These are phyloP conservation scores for Schoenoplectus triqueter DNA, from an alignment of 202 grass and related monocot species.

Conservation along the genomic window DNA sequence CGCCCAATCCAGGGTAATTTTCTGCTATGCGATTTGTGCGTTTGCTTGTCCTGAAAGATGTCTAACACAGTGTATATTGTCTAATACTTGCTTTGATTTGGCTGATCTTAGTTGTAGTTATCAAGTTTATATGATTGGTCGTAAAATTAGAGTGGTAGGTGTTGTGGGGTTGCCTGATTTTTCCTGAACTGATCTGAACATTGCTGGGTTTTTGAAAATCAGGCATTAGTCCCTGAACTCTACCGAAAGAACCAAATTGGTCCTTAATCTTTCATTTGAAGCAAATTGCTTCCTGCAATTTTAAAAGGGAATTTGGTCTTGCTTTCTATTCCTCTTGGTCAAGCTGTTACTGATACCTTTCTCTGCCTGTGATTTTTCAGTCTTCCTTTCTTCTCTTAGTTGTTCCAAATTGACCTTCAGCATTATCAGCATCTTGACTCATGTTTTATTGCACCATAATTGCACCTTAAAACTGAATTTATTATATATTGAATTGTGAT, in stretches of 20 bases:
- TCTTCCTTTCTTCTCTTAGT: not conserved
- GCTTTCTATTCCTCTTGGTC: not conserved
- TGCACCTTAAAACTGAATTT: conserved; percentile 17
- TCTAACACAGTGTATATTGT: not conserved
- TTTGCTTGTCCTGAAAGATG: not conserved
- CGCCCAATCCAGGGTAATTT: not conserved
- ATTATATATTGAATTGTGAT: not conserved
- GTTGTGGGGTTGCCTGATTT: not conserved
- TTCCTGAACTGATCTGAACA: not conserved
- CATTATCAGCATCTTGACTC: not conserved
- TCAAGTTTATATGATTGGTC: not conserved
- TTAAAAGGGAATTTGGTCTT: not conserved
- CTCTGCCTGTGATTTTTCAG: not conserved
- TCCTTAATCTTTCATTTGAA: not conserved
- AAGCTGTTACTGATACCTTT: not conserved
- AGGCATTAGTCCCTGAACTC: not conserved
- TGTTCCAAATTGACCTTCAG: not conserved
- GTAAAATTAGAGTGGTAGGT: not conserved
- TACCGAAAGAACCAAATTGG: not conserved
- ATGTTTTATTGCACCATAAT: not conserved
- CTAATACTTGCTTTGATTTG: not conserved
- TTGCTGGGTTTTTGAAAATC: not conserved
- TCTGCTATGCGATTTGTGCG: not conserved
- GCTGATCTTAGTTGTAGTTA: not conserved
- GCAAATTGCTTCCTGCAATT: not conserved